Base-by-base conservation (phyloP, 1,139 yeast genomes). In the Schwanniomyces etchellsii region DNA sequence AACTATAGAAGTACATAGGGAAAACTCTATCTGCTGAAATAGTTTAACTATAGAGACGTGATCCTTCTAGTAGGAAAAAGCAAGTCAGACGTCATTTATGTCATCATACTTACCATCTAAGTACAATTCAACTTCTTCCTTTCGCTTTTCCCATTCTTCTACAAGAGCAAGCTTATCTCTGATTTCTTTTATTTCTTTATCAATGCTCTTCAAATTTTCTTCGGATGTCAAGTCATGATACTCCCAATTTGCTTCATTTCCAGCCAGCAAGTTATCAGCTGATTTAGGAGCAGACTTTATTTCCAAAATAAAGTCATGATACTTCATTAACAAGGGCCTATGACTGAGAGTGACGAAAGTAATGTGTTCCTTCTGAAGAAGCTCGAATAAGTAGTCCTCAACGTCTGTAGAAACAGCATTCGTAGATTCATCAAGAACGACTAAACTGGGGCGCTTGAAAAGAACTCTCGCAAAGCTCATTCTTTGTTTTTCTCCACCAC, bases 401-500 rank as follows among this genome's bases (percentile, higher is more conserved):
- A 85, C 89, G 55, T 89, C 97, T 23, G 84, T 81, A 36, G 89
- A 78, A 11, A 89, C 91, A 0, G 97, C 96, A 50, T 88, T 84
- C 7, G 96, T 89, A 20, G 95, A 85, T 56, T 89, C 96, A 57
- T 89, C 97, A 41, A 89, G 70, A 5, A 89, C 77, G 3, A 89
- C 91, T 55, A 84, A 83, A 50, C 73, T 72, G 27, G 96, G 96
- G 33, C 72, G 70, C 54, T 83, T 84, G 60, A 82, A 86, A 44
- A 89, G 64, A 5, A 89, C 74, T 45, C 96, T 69, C 1, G 96
- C 96, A 64, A 89, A 83, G 57, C 88, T 80, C 52, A 88, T 73
- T 48, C 96, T 75, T 62, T 89, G 97, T 60, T 86, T 82, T 53
- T 89, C 97, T 33, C 97, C 97, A 12, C 97, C 97, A 55, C 94